Evolutionary conservation across 441 rosid genomes (phyloP), one percentile per base, ranked within the genome.

Genomic region (Corymbia calophylla): DNA sequence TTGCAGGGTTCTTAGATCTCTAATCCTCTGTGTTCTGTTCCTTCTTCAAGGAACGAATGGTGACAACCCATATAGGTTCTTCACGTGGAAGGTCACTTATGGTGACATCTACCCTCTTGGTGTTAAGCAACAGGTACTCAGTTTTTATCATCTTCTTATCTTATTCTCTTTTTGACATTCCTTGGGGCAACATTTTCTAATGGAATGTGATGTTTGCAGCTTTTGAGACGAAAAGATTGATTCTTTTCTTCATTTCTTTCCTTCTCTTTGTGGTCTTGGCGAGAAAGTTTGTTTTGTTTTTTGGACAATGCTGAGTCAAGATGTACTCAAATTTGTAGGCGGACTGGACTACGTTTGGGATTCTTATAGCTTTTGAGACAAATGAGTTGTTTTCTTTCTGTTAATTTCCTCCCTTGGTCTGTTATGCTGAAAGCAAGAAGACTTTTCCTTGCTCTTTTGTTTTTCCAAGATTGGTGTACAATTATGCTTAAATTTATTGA

Each of bases 61-160:
- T 51, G 99, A 96, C 64, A 95, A 94, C 90, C 96, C 99, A 82
- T 97, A 97, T 39, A 95, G 97, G 90, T 96, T 94, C 91, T 95
- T 93, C 90, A 92, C 95, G 13, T 97, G 99, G 99, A 97, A 96
- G 92, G 93, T 96, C 55, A 95, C 98, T 12, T 96, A 96, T 89
- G 99, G 98, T 21, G 92, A 95, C 91, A 94, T 97, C 87, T 95
- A 95, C 87, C 99, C 99, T 18, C 99, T 96, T 90, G 99, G 99
- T 64, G 96, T 94, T 25, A 95, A 92, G 91, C 97, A 96, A 92
- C 95, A 94, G 97, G 99, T 97, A 31, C 73, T 18, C 31, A 6
- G 4, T 60, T 60, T 53, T 9, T 44, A 48, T n/a, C 51, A 51
- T 35, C 39, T 29, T 53, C 7, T 51, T 53, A 60, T 39, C 44